Evolutionary conservation across 1,284 basidiomycete genomes (phyloP).

Genomic region (Cryptococcus maquisensis): DNA sequence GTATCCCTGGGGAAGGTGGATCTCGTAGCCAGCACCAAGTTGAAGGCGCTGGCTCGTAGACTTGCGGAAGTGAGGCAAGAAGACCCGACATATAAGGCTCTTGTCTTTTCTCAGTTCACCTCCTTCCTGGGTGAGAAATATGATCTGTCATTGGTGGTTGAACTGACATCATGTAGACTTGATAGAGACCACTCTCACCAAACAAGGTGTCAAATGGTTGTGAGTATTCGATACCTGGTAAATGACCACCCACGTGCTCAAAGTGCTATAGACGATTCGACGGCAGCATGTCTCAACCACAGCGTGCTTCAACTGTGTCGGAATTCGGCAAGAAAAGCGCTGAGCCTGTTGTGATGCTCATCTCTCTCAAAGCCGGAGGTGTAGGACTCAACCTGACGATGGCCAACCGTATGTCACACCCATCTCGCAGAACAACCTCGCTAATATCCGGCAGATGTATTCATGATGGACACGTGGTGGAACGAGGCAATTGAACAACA

Average conservation of each 20-base stretch:
- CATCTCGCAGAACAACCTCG: neutral
- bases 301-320: conserved; percentile 68
- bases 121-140: conserved; percentile 58
- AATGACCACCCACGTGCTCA: neutral
- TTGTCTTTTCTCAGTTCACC: conserved; percentile 75
- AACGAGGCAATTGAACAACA: conserved; percentile 86
- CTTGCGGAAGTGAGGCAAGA: conserved; percentile 37
- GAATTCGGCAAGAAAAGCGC: conserved; percentile 65
- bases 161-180: conserved; percentile 53
- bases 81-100: conserved; percentile 74
- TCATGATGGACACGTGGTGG: conserved; percentile 98
- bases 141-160: neutral
- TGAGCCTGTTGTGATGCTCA: conserved; percentile 72
- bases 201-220: conserved; percentile 68
- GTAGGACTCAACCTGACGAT: conserved; percentile 71
- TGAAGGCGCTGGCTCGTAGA: conserved; percentile 41
- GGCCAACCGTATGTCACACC: conserved; percentile 34
- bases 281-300: conserved; percentile 85
- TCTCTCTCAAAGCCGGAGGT: conserved; percentile 90
- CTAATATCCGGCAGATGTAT: conserved; percentile 68
- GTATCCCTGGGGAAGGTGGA: conserved; percentile 68
- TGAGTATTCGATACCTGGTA: conserved; percentile 12
- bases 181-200: conserved; percentile 69
- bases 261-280: conserved; percentile 64
- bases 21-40: conserved; percentile 76